Evolutionary conservation across 495 filamentous ascomycete genomes (phyloP).

Genomic region (Paragyromitra xinjiangensis): DNA sequence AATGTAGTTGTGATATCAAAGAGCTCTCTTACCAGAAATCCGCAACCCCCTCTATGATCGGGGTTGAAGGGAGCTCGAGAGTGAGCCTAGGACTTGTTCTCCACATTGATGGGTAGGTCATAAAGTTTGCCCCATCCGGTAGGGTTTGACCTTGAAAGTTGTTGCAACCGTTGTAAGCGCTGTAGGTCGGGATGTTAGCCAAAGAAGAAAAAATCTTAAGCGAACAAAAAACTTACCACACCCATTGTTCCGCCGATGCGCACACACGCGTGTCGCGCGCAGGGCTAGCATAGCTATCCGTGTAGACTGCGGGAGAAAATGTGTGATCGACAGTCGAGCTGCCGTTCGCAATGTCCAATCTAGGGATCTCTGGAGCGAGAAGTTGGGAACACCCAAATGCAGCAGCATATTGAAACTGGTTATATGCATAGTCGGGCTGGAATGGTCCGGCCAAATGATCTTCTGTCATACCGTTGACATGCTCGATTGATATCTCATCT

Average conservation of each 20-base stretch:
- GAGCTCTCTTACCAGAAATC: background rate
- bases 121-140: background rate
- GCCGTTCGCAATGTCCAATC: too few species aligned
- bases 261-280: background rate
- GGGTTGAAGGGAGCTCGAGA: background rate
- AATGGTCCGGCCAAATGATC: background rate
- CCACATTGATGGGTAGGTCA: background rate
- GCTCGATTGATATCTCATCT: background rate
- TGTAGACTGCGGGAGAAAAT: background rate
- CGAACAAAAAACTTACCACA: conserved; percentile 1
- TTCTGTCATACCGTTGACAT: background rate
- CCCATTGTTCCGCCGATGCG: conserved; percentile 4
- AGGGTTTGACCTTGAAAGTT: background rate
- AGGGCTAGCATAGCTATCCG: conserved; percentile 2
- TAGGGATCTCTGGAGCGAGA: background rate
- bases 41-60: background rate
- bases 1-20: background rate
- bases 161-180: background rate
- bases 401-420: background rate
- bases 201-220: background rate
- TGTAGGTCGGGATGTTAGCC: background rate
- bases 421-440: background rate
- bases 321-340: background rate
- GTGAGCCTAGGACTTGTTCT: background rate
- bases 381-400: background rate